phyloP scores from a whole-genome alignment of 1,284 basidiomycete genomes.

The Flammula alnicola region DNA sequence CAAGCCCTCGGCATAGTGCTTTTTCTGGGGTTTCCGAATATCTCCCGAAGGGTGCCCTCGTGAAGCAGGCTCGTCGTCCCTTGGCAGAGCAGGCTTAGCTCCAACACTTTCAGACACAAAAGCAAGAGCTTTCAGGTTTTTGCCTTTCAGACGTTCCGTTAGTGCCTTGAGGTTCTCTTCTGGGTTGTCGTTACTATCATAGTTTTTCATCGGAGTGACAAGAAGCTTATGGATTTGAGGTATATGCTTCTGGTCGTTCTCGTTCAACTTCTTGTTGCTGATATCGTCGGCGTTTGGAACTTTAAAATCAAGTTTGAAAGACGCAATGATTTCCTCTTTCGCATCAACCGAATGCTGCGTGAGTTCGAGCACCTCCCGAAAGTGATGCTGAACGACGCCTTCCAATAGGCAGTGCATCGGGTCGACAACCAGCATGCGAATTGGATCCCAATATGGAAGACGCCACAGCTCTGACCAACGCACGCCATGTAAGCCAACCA shows the following conservation, averaged over 20 bases:
- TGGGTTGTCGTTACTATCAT: too few species aligned
- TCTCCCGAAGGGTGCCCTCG: background rate
- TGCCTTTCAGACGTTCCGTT: too few species aligned
- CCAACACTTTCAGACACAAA: too few species aligned
- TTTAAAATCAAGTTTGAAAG: background rate
- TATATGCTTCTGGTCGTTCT: background rate
- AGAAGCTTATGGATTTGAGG: too few species aligned
- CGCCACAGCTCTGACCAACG: slow-evolving; percentile 22
- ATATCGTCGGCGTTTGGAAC: background rate
- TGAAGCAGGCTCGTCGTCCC: background rate
- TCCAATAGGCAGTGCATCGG: slow-evolving; percentile 22
- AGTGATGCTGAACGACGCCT: slow-evolving; percentile 19
- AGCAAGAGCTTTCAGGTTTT: too few species aligned
- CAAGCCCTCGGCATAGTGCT: background rate
- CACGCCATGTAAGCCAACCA: slow-evolving; percentile 12
- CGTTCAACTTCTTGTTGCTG: background rate
- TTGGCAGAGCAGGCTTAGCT: background rate
- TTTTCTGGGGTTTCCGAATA: background rate
- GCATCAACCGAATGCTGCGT: background rate
- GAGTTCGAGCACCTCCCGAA: slow-evolving; percentile 14
- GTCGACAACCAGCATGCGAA: slow-evolving; percentile 18
- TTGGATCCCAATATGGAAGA: slow-evolving; percentile 23
- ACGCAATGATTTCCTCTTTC: background rate
- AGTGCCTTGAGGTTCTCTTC: too few species aligned
- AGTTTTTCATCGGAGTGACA: too few species aligned